Conservation (phyloP, 1,284 basidiomycete genomes). For the Blastosporella zonata region DNA sequence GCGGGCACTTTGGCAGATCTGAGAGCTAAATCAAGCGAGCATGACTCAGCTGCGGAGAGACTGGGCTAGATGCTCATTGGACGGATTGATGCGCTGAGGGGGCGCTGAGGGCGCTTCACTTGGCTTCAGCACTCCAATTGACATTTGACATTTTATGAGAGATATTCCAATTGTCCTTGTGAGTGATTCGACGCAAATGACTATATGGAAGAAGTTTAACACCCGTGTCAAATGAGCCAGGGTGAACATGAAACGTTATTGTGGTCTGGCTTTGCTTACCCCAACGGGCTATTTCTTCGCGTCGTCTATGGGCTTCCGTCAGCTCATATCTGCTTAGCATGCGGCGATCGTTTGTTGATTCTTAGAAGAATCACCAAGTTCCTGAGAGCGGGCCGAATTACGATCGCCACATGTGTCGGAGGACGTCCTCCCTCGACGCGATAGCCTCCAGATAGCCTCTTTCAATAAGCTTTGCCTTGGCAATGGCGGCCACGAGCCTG, state of each 20-base stretch:
- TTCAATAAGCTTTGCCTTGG: not conserved
- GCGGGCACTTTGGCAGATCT: too few relatives aligned
- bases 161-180: not conserved
- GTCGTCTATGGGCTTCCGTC: slow-evolving; percentile 3
- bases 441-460: not conserved
- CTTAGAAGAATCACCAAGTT: not conserved
- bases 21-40: too few relatives aligned
- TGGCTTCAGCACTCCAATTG: not conserved
- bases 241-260: slow-evolving; percentile 8
- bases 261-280: slow-evolving; percentile 12
- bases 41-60: too few relatives aligned
- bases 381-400: not conserved
- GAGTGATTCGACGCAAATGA: slow-evolving; percentile 7
- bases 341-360: not conserved
- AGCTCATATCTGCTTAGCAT: slow-evolving; percentile 2
- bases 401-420: not conserved
- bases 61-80: too few relatives aligned
- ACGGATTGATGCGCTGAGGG: too few relatives aligned
- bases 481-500: not conserved
- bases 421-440: not conserved
- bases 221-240: not conserved
- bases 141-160: not conserved
- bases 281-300: slow-evolving; percentile 21
- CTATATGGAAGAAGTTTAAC: slow-evolving; percentile 1
- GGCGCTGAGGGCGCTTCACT: not conserved